Evolutionary conservation across 768 basidiomycete genomes (phyloP).

Genomic region (Russula sp.): DNA sequence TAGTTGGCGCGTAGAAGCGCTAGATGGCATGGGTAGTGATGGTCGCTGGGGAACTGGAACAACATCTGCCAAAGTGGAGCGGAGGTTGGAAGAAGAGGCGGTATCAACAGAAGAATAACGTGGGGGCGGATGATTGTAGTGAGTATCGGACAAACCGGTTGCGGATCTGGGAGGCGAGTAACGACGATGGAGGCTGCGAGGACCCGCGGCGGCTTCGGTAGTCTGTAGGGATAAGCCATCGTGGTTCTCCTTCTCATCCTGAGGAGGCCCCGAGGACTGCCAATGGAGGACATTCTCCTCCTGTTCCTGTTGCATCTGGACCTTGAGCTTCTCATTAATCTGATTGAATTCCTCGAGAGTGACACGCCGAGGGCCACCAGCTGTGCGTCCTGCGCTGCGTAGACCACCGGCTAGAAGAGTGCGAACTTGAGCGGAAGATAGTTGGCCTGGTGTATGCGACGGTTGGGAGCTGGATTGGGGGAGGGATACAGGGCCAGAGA

Average conservation of each 20-base stretch:
- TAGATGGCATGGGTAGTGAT: slow-evolving; percentile 17
- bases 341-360: slow-evolving; percentile 33
- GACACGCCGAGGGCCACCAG: slow-evolving; percentile 34
- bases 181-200: slow-evolving; percentile 14
- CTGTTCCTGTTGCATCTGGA: slow-evolving; percentile 16
- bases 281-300: slow-evolving; percentile 25
- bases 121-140: slow-evolving; percentile 8
- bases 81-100: slow-evolving; percentile 14
- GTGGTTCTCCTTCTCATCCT: slow-evolving; percentile 25
- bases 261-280: slow-evolving; percentile 1
- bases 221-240: slow-evolving; percentile 1
- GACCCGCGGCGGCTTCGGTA: neutral
- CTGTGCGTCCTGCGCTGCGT: slow-evolving; percentile 33
- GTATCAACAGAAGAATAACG: slow-evolving; percentile 11
- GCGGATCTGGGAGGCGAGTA: slow-evolving; percentile 21
- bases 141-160: slow-evolving; percentile 4
- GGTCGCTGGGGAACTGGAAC: slow-evolving; percentile 23
- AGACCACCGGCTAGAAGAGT: slow-evolving; percentile 28
- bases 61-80: slow-evolving; percentile 21
- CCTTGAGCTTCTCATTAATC: slow-evolving; percentile 30
- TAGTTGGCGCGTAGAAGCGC: slow-evolving; percentile 16
- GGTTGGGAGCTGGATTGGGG: slow-evolving; percentile 31
- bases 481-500: slow-evolving; percentile 47
- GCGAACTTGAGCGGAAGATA: slow-evolving; percentile 24
- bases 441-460: slow-evolving; percentile 28